Evolutionary conservation across 495 filamentous ascomycete genomes (phyloP), one percentile per base, ranked within the genome.

Genomic region (Aspergillus nanangensis): DNA sequence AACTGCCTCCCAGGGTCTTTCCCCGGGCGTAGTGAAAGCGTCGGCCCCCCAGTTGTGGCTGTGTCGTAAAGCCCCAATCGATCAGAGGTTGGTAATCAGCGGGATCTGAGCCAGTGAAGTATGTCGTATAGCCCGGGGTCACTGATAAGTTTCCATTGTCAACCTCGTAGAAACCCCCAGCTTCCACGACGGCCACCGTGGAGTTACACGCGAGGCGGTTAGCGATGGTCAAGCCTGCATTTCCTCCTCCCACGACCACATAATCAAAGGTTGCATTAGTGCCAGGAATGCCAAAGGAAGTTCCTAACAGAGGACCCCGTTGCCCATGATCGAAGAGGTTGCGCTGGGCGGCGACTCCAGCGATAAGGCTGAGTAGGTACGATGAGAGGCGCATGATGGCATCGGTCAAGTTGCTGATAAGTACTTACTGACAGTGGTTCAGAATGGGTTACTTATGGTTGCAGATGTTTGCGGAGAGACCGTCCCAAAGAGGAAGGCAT

Each of bases 101-200:
- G n/a, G 64, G 62, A 5, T 61, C 76, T 17, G 71, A 75, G 49
- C 81, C 78, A 38, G 79, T 69, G 38, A 80, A 56, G 40, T 74
- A 55, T 8, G 76, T 74, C n/a, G 79, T 61, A 48, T 81, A 80
- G 41, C 74, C 73, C 1, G 69, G 73, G 11, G 45, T 60, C 1
- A 74, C 37, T 53, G 70, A 18, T 45, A 48, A 39, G 48, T 79
- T 77, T 5, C 72, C 66, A 50, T 69, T 73, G 42, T 71, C 68
- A 11, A 65, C 45, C 48, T 81, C 69, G 42, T 78, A 80, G 51
- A 76, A 72, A 0, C 67, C 67, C 13, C 78, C 77, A 8, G 78
- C 76, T 57, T 82, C 78, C 25, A 82, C 56, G 7, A 80, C 71
- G 17, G 70, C 70, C n/a, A 74, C 59, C 15, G 21, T 59, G 15